Base-by-base conservation (phyloP, 2,329 filamentous ascomycete species). In the Fusarium cicatricum region DNA sequence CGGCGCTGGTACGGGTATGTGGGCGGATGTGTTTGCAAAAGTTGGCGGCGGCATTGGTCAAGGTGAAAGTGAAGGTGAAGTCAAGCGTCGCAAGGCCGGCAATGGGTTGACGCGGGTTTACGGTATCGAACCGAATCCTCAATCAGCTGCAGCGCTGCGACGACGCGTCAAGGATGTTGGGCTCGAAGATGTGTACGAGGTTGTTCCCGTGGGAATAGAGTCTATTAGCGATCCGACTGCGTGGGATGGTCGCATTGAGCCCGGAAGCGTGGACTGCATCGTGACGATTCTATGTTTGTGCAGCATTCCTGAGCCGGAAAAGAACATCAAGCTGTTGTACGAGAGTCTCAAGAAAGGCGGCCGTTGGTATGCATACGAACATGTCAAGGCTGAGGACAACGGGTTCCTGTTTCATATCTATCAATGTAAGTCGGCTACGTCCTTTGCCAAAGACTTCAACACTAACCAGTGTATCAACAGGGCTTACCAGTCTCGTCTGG, bases 131-230 rank as follows among this genome's bases (percentile, higher is more conserved):
- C 87, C 87, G 3, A 89, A 88, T 68, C 49, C 69, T 0, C 78
- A 76, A 31, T 82, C 84, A 48, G 83, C 87, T 60, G 69, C 69
- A 0, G 71, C 71, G 5, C 73, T 90, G 45, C 72, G 75, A 1
- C 66, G 70, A 33, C 79, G 78, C 17, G 77, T 87, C 4, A 67
- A 72, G 11, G 77, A 78, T 2, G 78, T 83, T 1, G 85, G 84
- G 0, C 72, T 90, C 3, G 75, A 79, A 7, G 82, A 76, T 45
- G 72, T 82, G 8, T 90, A 90, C 69, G 80, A 85, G 67, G 80
- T 89, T 52, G 78, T 88, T 10, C 85, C 85, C 2, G 78, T 84
- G 5, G 87, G 87, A 3, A 84, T 89, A 38, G 81, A 90, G 72
- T 80, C 83, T 47, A 73, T 89, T 48, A 66, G 73, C 57, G 67